These are phyloP conservation scores for Nephelium lappaceum DNA, from an alignment of 345 rosid species.

Conservation along the genomic window DNA sequence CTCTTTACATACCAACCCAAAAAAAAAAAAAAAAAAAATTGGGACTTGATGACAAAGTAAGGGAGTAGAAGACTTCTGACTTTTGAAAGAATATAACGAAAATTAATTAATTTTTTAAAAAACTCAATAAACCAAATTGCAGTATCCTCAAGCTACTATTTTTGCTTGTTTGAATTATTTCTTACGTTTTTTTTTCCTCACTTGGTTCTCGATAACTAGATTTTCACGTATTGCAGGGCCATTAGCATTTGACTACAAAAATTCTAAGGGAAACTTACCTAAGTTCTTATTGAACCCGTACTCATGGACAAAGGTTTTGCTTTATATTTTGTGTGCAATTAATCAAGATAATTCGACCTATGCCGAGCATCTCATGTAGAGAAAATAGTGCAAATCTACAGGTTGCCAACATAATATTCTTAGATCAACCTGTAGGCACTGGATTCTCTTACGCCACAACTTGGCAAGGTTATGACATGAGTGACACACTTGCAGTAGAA, in stretches of 20 bases:
- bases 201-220: not conserved
- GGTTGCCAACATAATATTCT: conserved; percentile 40
- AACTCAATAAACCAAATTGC: no score
- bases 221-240: not conserved
- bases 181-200: not conserved
- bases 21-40: no score
- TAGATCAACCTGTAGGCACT: conserved; percentile 43
- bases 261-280: not conserved
- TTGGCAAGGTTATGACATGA: conserved; percentile 15
- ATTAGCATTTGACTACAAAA: not conserved
- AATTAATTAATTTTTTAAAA: no score
- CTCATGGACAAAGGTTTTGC: conserved; percentile 9
- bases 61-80: no score
- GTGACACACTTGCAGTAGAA: conserved; percentile 25
- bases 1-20: no score
- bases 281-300: not conserved
- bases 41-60: no score
- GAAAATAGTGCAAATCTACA: conserved; percentile 9
- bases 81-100: no score
- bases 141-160: no score
- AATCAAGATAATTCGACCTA: no score
- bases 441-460: conserved; percentile 42
- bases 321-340: not conserved
- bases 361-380: no score
- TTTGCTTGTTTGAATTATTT: no score